A percentile compares a stretch with the other conserved stretches of the same genome.
Evolutionary conservation across 2,329 filamentous ascomycete species (phyloP).

Genomic region (Paracamarosporium sp.): DNA sequence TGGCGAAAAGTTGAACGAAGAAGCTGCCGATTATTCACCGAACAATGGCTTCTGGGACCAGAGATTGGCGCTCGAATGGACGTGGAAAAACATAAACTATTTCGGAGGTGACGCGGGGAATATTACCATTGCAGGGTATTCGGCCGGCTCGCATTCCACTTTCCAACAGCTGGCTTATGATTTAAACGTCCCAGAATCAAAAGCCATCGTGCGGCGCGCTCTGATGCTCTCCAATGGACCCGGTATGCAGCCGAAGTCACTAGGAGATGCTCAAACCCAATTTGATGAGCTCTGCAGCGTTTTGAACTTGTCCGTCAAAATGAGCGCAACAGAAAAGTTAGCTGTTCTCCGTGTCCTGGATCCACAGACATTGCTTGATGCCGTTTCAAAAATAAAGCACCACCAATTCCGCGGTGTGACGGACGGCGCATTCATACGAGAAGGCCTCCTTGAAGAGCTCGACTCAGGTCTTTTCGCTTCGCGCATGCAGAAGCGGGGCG

Average conservation of each 20-base stretch:
- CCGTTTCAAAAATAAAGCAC: constrained; percentile 51
- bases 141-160: constrained; percentile 62
- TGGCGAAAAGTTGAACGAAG: constrained; percentile 54
- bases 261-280: constrained; percentile 57
- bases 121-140: constrained; percentile 64
- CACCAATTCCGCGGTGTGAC: constrained; percentile 63
- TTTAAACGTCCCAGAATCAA: constrained; percentile 54
- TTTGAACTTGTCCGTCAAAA: constrained; percentile 51
- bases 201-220: constrained; percentile 57
- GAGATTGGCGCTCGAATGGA: constrained; percentile 63
- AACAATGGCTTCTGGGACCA: constrained; percentile 67
- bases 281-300: constrained; percentile 58
- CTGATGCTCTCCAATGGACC: constrained; percentile 63
- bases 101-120: constrained; percentile 59
- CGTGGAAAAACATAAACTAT: constrained; percentile 56
- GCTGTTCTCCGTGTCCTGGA: constrained; percentile 51
- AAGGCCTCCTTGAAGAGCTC: constrained; percentile 53
- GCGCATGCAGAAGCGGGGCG: constrained; percentile 51
- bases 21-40: constrained; percentile 39
- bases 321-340: constrained; percentile 54
- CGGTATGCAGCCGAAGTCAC: constrained; percentile 59
- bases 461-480: constrained; percentile 57
- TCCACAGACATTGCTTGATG: constrained; percentile 50
- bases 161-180: constrained; percentile 66
- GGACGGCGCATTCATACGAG: constrained; percentile 56